These are phyloP conservation scores for Sclerotinia borealis DNA, from an alignment of 2,329 filamentous ascomycete genomes.

Conservation along the genomic window DNA sequence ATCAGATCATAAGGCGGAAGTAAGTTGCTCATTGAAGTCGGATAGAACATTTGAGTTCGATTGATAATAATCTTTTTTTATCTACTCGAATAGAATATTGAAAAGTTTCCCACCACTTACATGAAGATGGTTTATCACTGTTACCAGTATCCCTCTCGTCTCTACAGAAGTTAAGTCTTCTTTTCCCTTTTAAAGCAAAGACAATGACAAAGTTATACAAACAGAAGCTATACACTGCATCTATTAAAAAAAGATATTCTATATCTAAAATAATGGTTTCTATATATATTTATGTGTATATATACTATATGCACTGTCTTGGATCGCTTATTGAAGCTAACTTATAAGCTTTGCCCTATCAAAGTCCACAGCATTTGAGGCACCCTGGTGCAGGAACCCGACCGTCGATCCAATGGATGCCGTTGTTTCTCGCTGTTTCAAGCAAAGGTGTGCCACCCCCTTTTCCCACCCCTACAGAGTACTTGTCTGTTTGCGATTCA, in stretches of 20 bases:
- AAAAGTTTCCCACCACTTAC: neutral
- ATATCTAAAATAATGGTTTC: neutral
- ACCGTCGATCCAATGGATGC: conserved; percentile 12
- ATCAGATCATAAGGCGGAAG: neutral
- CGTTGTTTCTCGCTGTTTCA: conserved; percentile 12
- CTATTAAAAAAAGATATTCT: neutral
- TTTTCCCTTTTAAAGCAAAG: neutral
- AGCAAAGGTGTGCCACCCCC: neutral
- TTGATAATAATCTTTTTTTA: neutral
- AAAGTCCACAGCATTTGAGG: conserved; percentile 11
- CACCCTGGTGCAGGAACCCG: conserved; percentile 13
- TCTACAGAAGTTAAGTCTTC: neutral
- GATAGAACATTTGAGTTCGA: neutral
- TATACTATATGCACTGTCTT: neutral
- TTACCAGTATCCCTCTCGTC: no score
- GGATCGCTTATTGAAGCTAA: neutral
- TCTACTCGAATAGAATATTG: no score
- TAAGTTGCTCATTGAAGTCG: neutral
- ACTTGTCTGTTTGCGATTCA: neutral
- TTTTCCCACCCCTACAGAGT: neutral
- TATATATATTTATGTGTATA: neutral
- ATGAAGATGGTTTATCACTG: neutral
- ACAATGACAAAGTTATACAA: conserved; percentile 5
- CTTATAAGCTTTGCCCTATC: conserved; percentile 6
- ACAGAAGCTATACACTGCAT: neutral